These are phyloP conservation scores for Nemania serpens DNA, from an alignment of 2,329 filamentous ascomycete species.

Conservation along the genomic window DNA sequence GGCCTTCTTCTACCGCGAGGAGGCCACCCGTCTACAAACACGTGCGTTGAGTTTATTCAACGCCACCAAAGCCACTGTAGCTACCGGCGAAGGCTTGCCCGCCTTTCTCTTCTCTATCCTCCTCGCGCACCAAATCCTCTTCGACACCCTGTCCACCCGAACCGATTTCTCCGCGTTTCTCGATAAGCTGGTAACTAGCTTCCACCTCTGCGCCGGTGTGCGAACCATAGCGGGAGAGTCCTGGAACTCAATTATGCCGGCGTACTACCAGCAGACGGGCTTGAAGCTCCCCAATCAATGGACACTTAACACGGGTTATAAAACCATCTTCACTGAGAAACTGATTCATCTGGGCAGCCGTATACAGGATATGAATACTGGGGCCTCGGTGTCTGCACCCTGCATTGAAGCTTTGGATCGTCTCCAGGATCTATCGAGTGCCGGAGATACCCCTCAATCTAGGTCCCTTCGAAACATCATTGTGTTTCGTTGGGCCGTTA, in stretches of 20 bases:
- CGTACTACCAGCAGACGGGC: constrained; percentile 12
- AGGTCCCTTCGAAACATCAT: background rate
- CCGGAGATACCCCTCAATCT: background rate
- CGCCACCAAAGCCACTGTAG: constrained; percentile 2
- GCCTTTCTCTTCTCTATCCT: constrained; percentile 34
- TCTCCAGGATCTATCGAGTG: constrained; percentile 2
- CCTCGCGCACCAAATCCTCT: constrained; percentile 35
- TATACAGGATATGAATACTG: background rate
- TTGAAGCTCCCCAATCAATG: constrained; percentile 1
- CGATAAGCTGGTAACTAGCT: constrained; percentile 24
- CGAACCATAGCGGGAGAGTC: constrained; percentile 19
- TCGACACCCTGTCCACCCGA: constrained; percentile 26
- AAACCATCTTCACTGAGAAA: constrained; percentile 7
- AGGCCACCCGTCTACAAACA: constrained; percentile 32
- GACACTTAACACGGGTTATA: background rate
- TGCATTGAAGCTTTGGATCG: constrained; percentile 10
- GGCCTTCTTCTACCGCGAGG: constrained; percentile 22
- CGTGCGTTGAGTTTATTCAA: constrained; percentile 28
- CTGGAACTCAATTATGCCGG: constrained; percentile 10
- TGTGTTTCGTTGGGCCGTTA: constrained; percentile 29
- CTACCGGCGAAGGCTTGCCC: constrained; percentile 25
- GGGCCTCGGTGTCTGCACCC: background rate
- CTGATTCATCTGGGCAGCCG: constrained; percentile 2
- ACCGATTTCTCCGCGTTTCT: constrained; percentile 18
- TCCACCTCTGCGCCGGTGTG: constrained; percentile 31